These are phyloP conservation scores for Aureobasidium namibiae DNA, from an alignment of 2,329 filamentous ascomycete species.

Conservation along the genomic window DNA sequence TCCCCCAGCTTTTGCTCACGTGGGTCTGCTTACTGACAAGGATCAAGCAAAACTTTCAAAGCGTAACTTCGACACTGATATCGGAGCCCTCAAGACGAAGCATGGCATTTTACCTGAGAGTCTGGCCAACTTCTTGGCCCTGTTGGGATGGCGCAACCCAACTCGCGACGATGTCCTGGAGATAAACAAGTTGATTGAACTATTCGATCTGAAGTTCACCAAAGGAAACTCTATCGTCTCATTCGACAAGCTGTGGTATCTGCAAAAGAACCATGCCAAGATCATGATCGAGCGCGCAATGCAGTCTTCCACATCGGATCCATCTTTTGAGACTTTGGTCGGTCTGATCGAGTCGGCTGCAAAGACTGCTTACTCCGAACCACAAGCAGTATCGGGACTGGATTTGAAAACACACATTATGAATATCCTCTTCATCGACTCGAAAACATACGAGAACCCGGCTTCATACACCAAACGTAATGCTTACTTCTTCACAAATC, in stretches of 20 bases:
- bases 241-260: slow-evolving; percentile 67
- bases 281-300: slow-evolving; percentile 26
- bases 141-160: slow-evolving; percentile 75
- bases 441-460: slow-evolving; percentile 50
- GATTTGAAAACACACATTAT: slow-evolving; percentile 40
- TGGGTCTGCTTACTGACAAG: slow-evolving; percentile 40
- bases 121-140: slow-evolving; percentile 71
- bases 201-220: slow-evolving; percentile 82
- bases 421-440: slow-evolving; percentile 45
- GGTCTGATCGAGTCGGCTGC: slow-evolving; percentile 25
- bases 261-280: slow-evolving; percentile 63
- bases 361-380: slow-evolving; percentile 14
- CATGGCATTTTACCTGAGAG: slow-evolving; percentile 55
- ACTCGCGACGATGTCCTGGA: slow-evolving; percentile 61
- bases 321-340: slow-evolving; percentile 29
- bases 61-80: slow-evolving; percentile 60
- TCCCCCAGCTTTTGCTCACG: slow-evolving; percentile 41
- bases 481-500: slow-evolving; percentile 46
- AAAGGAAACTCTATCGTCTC: slow-evolving; percentile 81
- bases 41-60: slow-evolving; percentile 60
- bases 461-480: slow-evolving; percentile 49
- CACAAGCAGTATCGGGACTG: slow-evolving; percentile 11
- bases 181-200: slow-evolving; percentile 60
- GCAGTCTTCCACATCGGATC: slow-evolving; percentile 10
- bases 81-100: slow-evolving; percentile 47